These are phyloP conservation scores for Syzygium syzygioides DNA, from an alignment of 441 rosid genomes.

Conservation along the genomic window DNA sequence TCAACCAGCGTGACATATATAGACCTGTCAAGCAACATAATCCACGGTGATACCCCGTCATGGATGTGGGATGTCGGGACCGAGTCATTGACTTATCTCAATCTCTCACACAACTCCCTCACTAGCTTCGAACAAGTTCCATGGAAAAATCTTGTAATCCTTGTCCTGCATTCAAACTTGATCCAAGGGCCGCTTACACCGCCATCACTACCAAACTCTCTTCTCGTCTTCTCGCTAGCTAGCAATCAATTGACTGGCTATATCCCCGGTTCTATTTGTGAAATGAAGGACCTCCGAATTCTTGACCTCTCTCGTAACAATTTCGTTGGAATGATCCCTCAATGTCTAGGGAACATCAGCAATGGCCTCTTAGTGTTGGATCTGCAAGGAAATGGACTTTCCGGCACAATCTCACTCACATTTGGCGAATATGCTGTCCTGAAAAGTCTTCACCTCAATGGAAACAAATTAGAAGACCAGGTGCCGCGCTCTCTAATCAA, in stretches of 20 bases:
- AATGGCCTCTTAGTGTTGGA: background rate
- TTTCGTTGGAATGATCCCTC: background rate
- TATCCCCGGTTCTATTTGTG: background rate
- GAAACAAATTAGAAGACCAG: background rate
- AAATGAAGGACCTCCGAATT: background rate
- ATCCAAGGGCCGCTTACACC: background rate
- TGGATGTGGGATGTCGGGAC: background rate
- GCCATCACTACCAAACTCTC: background rate
- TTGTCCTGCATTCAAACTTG: background rate
- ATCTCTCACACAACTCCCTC: background rate
- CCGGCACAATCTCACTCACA: background rate
- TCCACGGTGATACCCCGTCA: background rate
- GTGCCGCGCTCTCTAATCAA: background rate
- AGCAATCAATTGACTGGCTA: background rate
- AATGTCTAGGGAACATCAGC: background rate
- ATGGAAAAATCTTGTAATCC: background rate
- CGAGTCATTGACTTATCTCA: background rate
- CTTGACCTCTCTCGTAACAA: background rate
- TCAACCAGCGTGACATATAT: background rate
- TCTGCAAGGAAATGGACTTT: background rate
- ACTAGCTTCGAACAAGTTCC: background rate
- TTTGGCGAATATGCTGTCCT: background rate
- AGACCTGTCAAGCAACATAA: background rate
- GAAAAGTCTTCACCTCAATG: background rate
- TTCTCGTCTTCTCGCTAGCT: background rate